Evolutionary conservation across 805 yeast genomes (phyloP).

Genomic region (Zygotorulaspora florentina): DNA sequence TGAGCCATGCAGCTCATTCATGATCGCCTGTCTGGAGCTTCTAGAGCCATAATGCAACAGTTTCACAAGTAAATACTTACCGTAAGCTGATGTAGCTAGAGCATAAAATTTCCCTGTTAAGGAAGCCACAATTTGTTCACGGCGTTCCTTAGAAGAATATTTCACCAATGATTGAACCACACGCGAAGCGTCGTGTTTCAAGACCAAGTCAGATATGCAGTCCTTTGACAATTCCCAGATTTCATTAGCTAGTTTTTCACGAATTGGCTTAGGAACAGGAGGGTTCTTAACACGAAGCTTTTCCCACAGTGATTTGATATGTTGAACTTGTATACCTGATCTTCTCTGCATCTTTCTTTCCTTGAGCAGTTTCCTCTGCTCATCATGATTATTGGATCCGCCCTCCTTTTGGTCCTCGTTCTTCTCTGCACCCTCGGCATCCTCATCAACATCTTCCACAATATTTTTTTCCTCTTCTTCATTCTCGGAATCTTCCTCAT

Average conservation of each 20-base stretch:
- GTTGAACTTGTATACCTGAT: constrained; percentile 80
- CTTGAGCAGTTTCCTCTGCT: constrained; percentile 68
- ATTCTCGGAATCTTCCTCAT: constrained; percentile 19
- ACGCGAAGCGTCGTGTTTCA: constrained; percentile 95
- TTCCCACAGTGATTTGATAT: constrained; percentile 88
- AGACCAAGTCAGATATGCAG: constrained; percentile 73
- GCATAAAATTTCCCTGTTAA: constrained; percentile 73
- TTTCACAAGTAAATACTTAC: constrained; percentile 86
- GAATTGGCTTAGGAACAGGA: constrained; percentile 67
- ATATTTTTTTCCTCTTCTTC: constrained; percentile 31
- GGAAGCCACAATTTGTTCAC: constrained; percentile 62
- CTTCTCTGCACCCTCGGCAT: constrained; percentile 29
- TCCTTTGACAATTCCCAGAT: constrained; percentile 80
- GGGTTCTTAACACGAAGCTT: constrained; percentile 80
- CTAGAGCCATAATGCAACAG: constrained; percentile 88
- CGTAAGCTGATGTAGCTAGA: constrained; percentile 88
- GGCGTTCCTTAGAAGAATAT: constrained; percentile 73
- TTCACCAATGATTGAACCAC: constrained; percentile 92
- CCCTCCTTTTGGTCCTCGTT: constrained; percentile 31
- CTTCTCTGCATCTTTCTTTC: constrained; percentile 86
- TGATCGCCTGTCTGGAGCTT: constrained; percentile 66
- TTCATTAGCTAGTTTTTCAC: constrained; percentile 76
- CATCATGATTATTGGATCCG: constrained; percentile 56
- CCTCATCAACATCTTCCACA: constrained; percentile 25
- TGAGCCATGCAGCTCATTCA: constrained; percentile 85